A percentile compares a stretch with the other conserved stretches of the same genome.
phyloP scores from a whole-genome alignment of 2,329 filamentous ascomycete genomes.

The Capronia coronata region DNA sequence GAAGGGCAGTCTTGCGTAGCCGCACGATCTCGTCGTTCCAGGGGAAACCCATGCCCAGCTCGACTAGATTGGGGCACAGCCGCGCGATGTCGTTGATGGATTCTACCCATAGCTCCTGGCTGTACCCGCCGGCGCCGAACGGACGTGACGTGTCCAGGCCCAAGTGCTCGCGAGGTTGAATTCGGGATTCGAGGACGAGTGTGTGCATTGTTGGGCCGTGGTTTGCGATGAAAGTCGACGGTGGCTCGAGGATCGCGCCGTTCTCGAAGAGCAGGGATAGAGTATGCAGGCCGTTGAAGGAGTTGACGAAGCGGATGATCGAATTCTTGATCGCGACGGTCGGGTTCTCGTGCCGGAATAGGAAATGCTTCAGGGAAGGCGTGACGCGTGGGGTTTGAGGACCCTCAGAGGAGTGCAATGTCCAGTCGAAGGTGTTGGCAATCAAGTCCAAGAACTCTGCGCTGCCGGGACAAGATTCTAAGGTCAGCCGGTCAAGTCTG shows the following conservation, averaged over 20 bases:
- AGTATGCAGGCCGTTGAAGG: conserved; percentile 25
- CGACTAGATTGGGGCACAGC: conserved; percentile 25
- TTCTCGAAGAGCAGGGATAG: conserved; percentile 29
- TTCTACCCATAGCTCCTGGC: conserved; percentile 28
- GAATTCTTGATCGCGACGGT: conserved; percentile 22
- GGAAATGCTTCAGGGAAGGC: conserved; percentile 23
- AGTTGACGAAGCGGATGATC: conserved; percentile 23
- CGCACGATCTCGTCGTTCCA: conserved; percentile 29
- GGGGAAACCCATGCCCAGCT: conserved; percentile 28
- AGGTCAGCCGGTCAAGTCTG: conserved; percentile 19
- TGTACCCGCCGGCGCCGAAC: conserved; percentile 27
- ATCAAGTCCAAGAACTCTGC: conserved; percentile 21
- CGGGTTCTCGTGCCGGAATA: conserved; percentile 26
- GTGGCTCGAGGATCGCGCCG: conserved; percentile 21
- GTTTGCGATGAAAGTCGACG: conserved; percentile 20
- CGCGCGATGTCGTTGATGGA: conserved; percentile 26
- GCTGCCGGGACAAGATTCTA: conserved; percentile 27
- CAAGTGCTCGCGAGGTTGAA: conserved; percentile 27
- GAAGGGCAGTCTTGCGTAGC: conserved; percentile 24
- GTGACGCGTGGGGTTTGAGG: conserved; percentile 14
- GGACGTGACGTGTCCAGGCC: conserved; percentile 27
- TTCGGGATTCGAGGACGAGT: conserved; percentile 27
- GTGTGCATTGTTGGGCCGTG: conserved; percentile 26
- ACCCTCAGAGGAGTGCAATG: conserved; percentile 15
- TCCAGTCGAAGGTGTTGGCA: conserved; percentile 21